Conservation (phyloP, 169 alveolate genomes). For the Hepatocystis sp. region DNA sequence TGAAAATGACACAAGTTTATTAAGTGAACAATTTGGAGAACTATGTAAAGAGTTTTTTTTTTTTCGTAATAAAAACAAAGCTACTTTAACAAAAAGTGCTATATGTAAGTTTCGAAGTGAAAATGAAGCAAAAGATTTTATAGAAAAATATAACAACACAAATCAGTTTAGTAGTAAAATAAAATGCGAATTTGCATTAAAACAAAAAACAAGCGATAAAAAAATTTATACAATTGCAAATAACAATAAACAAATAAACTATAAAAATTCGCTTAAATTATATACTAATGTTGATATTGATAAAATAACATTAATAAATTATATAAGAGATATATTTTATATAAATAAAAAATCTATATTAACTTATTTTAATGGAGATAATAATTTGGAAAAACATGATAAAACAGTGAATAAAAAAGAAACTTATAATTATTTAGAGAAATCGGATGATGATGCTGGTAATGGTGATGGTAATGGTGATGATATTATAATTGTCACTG, state of each 20-base stretch:
- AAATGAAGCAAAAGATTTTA: conserved; percentile 55
- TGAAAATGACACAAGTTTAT: conserved; percentile 17
- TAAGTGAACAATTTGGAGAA: conserved; percentile 32
- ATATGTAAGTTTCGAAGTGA: conserved; percentile 44
- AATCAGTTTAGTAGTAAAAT: conserved; percentile 12
- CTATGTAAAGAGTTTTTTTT: conserved; percentile 44
- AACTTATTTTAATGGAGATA: background rate
- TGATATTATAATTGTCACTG: conserved; percentile 20
- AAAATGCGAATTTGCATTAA: conserved; percentile 62
- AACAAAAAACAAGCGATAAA: conserved; percentile 25
- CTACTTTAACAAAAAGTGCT: conserved; percentile 34
- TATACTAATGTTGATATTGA: conserved; percentile 39
- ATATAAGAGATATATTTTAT: conserved; percentile 28
- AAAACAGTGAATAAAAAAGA: too few relatives aligned
- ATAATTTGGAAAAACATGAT: too few relatives aligned
- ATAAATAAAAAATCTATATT: conserved; percentile 3
- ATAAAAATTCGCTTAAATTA: conserved; percentile 15
- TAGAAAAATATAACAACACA: conserved; percentile 22
- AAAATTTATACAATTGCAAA: conserved; percentile 24
- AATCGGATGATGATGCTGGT: background rate
- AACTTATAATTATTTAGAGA: too few relatives aligned
- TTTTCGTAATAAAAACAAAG: conserved; percentile 45
- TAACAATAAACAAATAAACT: conserved; percentile 24
- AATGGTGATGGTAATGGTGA: conserved; percentile 5
- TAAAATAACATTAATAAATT: conserved; percentile 16